Evolutionary conservation across 1,139 yeast genomes (phyloP), one percentile per base, ranked within the genome.

Genomic region (Kluyveromyces sp.): DNA sequence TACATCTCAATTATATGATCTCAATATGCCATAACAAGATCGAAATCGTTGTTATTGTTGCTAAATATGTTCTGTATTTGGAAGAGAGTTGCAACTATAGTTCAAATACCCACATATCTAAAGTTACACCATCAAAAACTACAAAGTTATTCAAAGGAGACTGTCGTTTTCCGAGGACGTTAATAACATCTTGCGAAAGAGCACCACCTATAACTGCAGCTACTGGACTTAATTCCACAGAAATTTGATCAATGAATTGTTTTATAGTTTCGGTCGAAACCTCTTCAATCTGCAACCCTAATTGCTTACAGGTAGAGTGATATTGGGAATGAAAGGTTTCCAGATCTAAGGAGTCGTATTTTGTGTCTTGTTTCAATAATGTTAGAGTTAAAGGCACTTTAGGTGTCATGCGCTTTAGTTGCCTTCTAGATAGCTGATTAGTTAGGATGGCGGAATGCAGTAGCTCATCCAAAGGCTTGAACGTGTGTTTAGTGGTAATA

Each of bases 131-230:
- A 68, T 90, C 96, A 44, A 89, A 73, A 1, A 92, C 67, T 54
- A 86, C 73, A 44, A 86, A 73, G 63, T 94, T 92, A 60, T 88
- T 90, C 37, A 90, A 73, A 1, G 97, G 96, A 45, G 81, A 74
- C 55, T 86, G 90, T 56, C 82, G 80, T 53, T 77, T 77, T 45
- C 95, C 83, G 48, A 92, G 68, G 46, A 75, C 80, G 64, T 92
- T 95, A 40, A 92, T 84, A 7, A 89, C 83, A 62, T 92, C 97
- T 65, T 92, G 99, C 1, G 95, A 87, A 34, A 92, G 67, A 3
- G 87, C 75, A 0, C 98, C 98, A 7, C 98, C 98, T 7, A 92
- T 60, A 2, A 92, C 78, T 0, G 98, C 95, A 7, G 95, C 81
- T 0, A 83, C 81, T 0, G 97, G 96, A 2, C 92, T 75, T 53